phyloP scores from a whole-genome alignment of 345 rosid species.

The Alliaria petiolata region DNA sequence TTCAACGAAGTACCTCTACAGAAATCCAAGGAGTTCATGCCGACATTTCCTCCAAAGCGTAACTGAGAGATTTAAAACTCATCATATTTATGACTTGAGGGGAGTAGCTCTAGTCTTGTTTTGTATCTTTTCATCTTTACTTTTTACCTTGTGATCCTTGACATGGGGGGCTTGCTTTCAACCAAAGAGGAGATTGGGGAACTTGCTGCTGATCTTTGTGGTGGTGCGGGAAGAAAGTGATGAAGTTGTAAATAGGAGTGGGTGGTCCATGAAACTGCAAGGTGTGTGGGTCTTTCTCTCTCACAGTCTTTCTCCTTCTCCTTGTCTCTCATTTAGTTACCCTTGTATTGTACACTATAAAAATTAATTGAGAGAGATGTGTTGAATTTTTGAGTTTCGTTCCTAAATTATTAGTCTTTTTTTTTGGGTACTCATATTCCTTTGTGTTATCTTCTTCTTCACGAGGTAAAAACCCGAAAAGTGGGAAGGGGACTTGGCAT shows the following conservation, averaged over 20 bases:
- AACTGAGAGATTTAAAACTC: slow-evolving; percentile 31
- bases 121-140: not conserved
- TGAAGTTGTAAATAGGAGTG: slow-evolving; percentile 5
- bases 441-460: slow-evolving; percentile 33
- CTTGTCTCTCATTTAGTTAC: not conserved
- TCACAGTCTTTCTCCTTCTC: not conserved
- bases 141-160: slow-evolving; percentile 3
- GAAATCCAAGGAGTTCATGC: slow-evolving; percentile 69
- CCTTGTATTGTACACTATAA: not conserved
- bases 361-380: not conserved
- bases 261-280: slow-evolving; percentile 20
- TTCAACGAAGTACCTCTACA: slow-evolving; percentile 72
- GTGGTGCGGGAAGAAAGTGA: not conserved
- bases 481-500: slow-evolving; percentile 12
- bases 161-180: slow-evolving; percentile 3
- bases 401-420: not conserved
- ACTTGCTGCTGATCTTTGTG: not conserved
- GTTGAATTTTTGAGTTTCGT: not conserved
- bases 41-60: slow-evolving; percentile 51
- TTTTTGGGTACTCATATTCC: slow-evolving; percentile 6
- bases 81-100: not conserved
- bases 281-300: slow-evolving; percentile 29
- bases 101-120: not conserved
- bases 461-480: slow-evolving; percentile 23
- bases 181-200: not conserved